These are phyloP conservation scores for Fusarium camptoceras DNA, from an alignment of 2,329 filamentous ascomycete genomes.

Conservation along the genomic window DNA sequence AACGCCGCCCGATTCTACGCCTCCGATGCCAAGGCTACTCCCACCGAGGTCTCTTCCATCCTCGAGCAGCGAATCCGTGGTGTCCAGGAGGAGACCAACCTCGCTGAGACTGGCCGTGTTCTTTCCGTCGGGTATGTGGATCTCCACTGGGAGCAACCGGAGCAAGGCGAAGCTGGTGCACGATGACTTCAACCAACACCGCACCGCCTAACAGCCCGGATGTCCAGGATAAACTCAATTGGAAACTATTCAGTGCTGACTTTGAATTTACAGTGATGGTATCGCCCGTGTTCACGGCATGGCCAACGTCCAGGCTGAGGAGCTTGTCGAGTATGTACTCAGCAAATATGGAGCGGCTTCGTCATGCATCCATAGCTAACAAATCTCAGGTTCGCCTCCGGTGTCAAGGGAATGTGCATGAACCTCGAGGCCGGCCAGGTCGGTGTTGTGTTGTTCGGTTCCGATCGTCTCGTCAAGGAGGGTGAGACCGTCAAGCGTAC, in stretches of 20 bases:
- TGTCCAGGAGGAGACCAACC: constrained; percentile 94
- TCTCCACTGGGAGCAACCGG: constrained; percentile 37
- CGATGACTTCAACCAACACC: constrained; percentile 17
- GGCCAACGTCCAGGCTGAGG: constrained; percentile 99
- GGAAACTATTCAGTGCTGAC: constrained; percentile 46
- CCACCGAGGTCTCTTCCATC: constrained; percentile 99
- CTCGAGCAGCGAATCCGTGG: constrained; percentile 99
- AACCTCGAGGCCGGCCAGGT: constrained; percentile 99
- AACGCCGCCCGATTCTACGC: constrained; percentile 88
- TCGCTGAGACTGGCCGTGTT: constrained; percentile 98
- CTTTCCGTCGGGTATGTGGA: constrained; percentile 95
- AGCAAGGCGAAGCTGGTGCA: constrained; percentile 31
- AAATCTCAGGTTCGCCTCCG: constrained; percentile 88
- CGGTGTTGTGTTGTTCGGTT: constrained; percentile 99
- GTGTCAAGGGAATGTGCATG: constrained; percentile 99
- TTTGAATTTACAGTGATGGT: constrained; percentile 82
- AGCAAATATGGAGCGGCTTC: constrained; percentile 17
- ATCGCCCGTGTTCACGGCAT: constrained; percentile 99
- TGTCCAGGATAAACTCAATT: constrained; percentile 35
- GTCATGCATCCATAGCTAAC: constrained; percentile 36
- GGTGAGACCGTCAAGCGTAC: constrained; percentile 99
- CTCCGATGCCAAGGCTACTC: constrained; percentile 91
- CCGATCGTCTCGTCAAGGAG: constrained; percentile 99
- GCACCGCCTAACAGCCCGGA: constrained; percentile 15
- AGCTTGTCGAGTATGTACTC: constrained; percentile 94